Conservation (phyloP, 75 land plant genomes). For the Chamaecyparis obtusa region DNA sequence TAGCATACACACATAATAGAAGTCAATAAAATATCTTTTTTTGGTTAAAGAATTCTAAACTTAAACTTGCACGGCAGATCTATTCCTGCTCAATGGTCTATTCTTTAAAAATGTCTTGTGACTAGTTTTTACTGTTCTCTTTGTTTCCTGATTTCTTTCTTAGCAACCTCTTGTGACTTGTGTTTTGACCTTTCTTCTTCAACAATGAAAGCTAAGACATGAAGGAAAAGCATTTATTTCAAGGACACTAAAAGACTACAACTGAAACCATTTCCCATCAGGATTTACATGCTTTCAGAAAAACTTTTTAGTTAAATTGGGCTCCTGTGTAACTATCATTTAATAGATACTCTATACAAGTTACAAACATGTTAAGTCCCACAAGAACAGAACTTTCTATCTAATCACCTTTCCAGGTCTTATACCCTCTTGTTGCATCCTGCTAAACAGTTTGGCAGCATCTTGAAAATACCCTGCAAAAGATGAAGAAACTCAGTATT, state of each 20-base stretch:
- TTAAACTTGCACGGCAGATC: no score
- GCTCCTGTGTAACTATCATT: not conserved
- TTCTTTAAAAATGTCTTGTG: no score
- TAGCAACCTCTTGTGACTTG: no score
- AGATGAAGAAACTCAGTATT: not conserved
- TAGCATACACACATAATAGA: no score
- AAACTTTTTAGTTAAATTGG: not conserved
- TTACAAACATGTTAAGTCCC: not conserved
- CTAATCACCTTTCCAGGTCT: conserved; percentile 57
- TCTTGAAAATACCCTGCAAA: conserved; percentile 26
- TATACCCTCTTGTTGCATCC: conserved; percentile 70
- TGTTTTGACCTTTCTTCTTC: no score
- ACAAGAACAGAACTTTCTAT: not conserved
- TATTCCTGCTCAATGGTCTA: no score
- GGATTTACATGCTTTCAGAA: not conserved
- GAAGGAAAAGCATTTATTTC: not conserved
- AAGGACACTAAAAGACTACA: not conserved
- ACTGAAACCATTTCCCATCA: not conserved
- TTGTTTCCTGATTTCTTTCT: no score
- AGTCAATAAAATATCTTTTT: no score
- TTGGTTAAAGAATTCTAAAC: no score
- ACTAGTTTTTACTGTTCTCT: no score
- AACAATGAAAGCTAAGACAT: not conserved
- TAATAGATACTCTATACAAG: not conserved
- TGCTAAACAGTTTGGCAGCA: conserved; percentile 54